These are phyloP conservation scores for Candida coleopterorum DNA, from an alignment of 805 yeast species.

Conservation along the genomic window DNA sequence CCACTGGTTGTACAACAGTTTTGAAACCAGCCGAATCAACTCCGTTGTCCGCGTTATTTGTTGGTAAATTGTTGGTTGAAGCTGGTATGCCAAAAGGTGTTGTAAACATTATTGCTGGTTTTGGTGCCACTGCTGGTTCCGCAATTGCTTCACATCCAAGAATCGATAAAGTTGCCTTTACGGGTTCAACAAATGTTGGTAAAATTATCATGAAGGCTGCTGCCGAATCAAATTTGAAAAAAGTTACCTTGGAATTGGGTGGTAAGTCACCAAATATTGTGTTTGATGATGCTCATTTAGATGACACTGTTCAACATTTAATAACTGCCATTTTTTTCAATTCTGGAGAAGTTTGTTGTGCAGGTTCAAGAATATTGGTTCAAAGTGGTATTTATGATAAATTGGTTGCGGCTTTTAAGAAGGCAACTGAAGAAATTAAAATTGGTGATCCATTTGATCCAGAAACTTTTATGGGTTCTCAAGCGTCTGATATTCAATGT, in stretches of 20 bases:
- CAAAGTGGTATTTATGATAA: slow-evolving; percentile 82
- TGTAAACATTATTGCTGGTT: slow-evolving; percentile 80
- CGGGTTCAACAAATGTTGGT: slow-evolving; percentile 93
- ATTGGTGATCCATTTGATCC: slow-evolving; percentile 84
- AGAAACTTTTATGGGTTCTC: slow-evolving; percentile 85
- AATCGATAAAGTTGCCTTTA: slow-evolving; percentile 88
- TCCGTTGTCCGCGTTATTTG: slow-evolving; percentile 80
- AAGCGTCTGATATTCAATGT: slow-evolving; percentile 75
- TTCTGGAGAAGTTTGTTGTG: slow-evolving; percentile 95
- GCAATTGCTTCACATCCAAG: slow-evolving; percentile 73
- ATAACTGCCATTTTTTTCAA: slow-evolving; percentile 84
- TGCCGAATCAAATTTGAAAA: slow-evolving; percentile 76
- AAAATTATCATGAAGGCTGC: slow-evolving; percentile 76
- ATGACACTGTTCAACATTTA: slow-evolving; percentile 70
- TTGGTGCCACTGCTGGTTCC: slow-evolving; percentile 80
- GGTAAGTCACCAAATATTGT: slow-evolving; percentile 94
- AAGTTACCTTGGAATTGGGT: slow-evolving; percentile 91
- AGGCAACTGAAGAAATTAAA: slow-evolving; percentile 51
- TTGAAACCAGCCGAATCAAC: slow-evolving; percentile 91
- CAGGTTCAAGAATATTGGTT: slow-evolving; percentile 87
- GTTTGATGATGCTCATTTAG: slow-evolving; percentile 79
- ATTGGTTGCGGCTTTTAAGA: slow-evolving; percentile 58
- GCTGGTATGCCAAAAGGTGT: slow-evolving; percentile 94
- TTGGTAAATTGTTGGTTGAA: slow-evolving; percentile 62
- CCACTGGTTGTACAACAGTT: slow-evolving; percentile 85